These are phyloP conservation scores for Populus trichocarpa DNA, from an alignment of 441 rosid genomes.

Conservation along the genomic window DNA sequence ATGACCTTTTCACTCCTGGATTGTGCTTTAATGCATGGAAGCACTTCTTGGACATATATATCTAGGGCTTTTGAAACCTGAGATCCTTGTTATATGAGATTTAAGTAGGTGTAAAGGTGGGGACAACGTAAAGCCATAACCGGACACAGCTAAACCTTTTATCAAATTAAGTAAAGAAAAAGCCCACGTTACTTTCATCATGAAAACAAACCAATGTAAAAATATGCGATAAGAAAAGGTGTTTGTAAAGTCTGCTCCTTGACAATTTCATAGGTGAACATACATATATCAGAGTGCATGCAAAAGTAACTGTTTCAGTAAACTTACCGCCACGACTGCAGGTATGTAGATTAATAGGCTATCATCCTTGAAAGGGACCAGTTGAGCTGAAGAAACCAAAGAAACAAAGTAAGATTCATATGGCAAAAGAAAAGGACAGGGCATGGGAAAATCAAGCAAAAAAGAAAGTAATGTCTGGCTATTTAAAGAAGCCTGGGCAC, in stretches of 20 bases:
- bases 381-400: constrained; percentile 65
- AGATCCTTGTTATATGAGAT: background rate
- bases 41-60: background rate
- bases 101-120: background rate
- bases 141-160: background rate
- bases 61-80: background rate
- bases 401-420: constrained; percentile 5
- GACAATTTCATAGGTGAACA: background rate
- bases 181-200: background rate
- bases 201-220: background rate
- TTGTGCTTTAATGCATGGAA: background rate
- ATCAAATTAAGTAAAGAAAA: too few relatives aligned
- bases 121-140: background rate
- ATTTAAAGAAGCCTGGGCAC: background rate
- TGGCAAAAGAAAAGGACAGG: background rate
- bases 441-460: background rate
- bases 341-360: constrained; percentile 61
- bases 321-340: constrained; percentile 83
- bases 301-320: background rate
- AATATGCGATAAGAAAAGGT: background rate
- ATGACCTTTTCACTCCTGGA: background rate
- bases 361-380: constrained; percentile 53
- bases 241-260: background rate
- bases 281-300: background rate
- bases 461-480: background rate